phyloP scores from a whole-genome alignment of 495 filamentous ascomycete species.

The Neurospora cerealis region DNA sequence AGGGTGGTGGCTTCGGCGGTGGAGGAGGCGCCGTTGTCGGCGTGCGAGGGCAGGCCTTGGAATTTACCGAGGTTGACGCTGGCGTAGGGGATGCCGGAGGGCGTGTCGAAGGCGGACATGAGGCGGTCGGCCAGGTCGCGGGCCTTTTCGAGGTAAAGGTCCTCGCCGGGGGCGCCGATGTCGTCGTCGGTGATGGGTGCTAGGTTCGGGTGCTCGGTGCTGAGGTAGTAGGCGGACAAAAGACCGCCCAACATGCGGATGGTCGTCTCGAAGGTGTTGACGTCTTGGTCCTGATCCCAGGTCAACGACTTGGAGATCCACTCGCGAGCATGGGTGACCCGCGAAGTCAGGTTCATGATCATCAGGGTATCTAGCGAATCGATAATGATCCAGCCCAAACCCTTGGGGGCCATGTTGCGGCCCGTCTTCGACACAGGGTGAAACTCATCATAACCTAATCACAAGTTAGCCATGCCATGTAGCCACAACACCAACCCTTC shows the following conservation, averaged over 20 bases:
- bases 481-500: not conserved
- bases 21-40: conserved; percentile 81
- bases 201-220: conserved; percentile 56
- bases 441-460: conserved; percentile 72
- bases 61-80: conserved; percentile 77
- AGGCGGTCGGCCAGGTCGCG: conserved; percentile 84
- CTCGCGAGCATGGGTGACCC: conserved; percentile 73
- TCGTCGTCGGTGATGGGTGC: conserved; percentile 59
- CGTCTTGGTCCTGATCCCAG: conserved; percentile 88
- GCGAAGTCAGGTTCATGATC: conserved; percentile 91
- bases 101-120: conserved; percentile 76
- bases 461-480: not conserved
- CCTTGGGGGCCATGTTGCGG: conserved; percentile 68
- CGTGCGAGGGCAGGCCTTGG: conserved; percentile 65
- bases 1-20: conserved; percentile 87
- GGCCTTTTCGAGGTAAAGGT: conserved; percentile 93
- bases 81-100: conserved; percentile 78
- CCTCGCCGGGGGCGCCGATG: conserved; percentile 59
- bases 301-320: conserved; percentile 79
- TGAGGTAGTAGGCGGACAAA: conserved; percentile 89
- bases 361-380: conserved; percentile 95
- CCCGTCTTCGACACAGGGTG: conserved; percentile 73
- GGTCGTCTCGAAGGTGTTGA: conserved; percentile 96
- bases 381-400: conserved; percentile 95
- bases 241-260: conserved; percentile 96